Percentiles rank a stretch among this genome's conserved stretches.
Evolutionary conservation across 768 basidiomycete species (phyloP).

Genomic region (Dentipellis sp.): DNA sequence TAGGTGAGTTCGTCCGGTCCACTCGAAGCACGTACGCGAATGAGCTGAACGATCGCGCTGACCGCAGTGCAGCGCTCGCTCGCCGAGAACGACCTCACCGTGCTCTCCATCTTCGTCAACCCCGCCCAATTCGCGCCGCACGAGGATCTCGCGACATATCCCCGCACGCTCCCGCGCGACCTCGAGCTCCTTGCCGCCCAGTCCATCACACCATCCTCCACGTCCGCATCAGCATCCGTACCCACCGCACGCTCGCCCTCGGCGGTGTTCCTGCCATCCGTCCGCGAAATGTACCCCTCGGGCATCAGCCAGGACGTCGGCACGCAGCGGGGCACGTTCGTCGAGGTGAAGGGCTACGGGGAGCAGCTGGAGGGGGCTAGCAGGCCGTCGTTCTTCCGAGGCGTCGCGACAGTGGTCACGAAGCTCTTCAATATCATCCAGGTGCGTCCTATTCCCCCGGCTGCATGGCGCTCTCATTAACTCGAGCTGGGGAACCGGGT

Average conservation of each 20-base stretch:
- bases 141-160: slow-evolving; percentile 89
- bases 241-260: slow-evolving; percentile 31
- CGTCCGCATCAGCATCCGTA: slow-evolving; percentile 4
- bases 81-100: slow-evolving; percentile 70
- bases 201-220: slow-evolving; percentile 10
- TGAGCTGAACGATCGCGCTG: no score
- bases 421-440: slow-evolving; percentile 92
- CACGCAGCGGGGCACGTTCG: slow-evolving; percentile 78
- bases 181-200: slow-evolving; percentile 46
- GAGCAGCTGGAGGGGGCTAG: slow-evolving; percentile 89
- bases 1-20: slow-evolving; percentile 47
- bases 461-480: neutral
- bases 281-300: slow-evolving; percentile 86
- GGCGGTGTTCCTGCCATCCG: slow-evolving; percentile 74
- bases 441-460: slow-evolving; percentile 34
- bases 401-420: slow-evolving; percentile 89
- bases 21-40: neutral
- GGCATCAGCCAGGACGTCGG: slow-evolving; percentile 73
- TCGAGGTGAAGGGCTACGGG: slow-evolving; percentile 86
- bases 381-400: slow-evolving; percentile 88
- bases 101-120: slow-evolving; percentile 96
- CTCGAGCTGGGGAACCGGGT: slow-evolving; percentile 6
- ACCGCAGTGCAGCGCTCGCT: slow-evolving; percentile 67
- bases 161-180: slow-evolving; percentile 75
- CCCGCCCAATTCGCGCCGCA: slow-evolving; percentile 95